Evolutionary conservation across 495 filamentous ascomycete genomes (phyloP).

Genomic region (Hypomontagnella monticulosa): DNA sequence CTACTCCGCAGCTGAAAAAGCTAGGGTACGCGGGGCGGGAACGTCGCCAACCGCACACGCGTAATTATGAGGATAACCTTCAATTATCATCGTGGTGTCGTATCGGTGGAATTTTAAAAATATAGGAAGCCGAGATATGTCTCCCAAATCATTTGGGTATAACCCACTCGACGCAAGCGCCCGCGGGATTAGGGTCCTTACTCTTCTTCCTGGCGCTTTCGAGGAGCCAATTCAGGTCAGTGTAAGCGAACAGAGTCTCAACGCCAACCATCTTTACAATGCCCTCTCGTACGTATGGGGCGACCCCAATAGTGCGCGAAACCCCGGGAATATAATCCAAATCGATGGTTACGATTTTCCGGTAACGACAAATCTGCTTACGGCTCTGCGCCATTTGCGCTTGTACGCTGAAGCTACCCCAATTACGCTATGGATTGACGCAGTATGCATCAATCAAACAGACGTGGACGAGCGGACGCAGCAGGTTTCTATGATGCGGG

Average conservation of each 20-base stretch:
- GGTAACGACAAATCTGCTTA: constrained; percentile 9
- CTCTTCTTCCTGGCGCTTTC: constrained; percentile 1
- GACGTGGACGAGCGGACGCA: constrained; percentile 15
- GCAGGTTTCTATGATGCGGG: constrained; percentile 25
- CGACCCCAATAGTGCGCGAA: constrained; percentile 3
- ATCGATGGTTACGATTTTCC: constrained; percentile 11
- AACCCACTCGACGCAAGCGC: constrained; percentile 4
- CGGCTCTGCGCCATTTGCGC: constrained; percentile 15
- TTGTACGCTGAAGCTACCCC: neutral
- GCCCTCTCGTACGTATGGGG: constrained; percentile 29
- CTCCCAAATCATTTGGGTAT: constrained; percentile 1
- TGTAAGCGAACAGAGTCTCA: neutral
- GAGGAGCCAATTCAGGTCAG: constrained; percentile 6
- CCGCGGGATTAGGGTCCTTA: constrained; percentile 12
- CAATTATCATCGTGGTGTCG: too few relatives aligned
- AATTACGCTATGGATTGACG: constrained; percentile 22
- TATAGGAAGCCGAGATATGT: too few relatives aligned
- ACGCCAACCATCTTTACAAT: constrained; percentile 1
- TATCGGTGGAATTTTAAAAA: too few relatives aligned
- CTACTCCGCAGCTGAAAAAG: too few relatives aligned
- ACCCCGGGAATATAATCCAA: constrained; percentile 4
- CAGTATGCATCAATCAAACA: constrained; percentile 23
- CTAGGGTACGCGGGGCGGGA: too few relatives aligned
- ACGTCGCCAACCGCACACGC: too few relatives aligned
- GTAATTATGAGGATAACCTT: too few relatives aligned